These are phyloP conservation scores for Neurospora tetraspora DNA, from an alignment of 495 filamentous ascomycete species.

Conservation along the genomic window DNA sequence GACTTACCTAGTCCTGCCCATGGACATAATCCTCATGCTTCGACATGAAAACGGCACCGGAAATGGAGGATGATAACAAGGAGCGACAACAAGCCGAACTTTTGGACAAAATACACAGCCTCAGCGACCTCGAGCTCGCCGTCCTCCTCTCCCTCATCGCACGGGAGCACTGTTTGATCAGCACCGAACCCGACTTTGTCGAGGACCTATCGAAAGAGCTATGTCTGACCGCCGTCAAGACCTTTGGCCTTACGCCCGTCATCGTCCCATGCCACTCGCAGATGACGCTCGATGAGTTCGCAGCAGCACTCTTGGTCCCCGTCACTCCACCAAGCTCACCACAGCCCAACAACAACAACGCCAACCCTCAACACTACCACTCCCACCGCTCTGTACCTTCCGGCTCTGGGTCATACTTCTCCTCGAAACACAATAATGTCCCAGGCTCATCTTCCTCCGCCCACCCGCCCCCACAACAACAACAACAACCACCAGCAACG, in stretches of 20 bases:
- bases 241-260: conserved; percentile 59
- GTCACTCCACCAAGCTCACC: conserved; percentile 8
- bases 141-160: conserved; percentile 67
- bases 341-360: neutral
- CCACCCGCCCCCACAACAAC: neutral
- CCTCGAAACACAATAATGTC: neutral
- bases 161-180: conserved; percentile 80
- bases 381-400: neutral
- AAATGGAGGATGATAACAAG: conserved; percentile 47
- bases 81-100: conserved; percentile 24
- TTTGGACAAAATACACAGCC: conserved; percentile 52
- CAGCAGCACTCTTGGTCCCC: conserved; percentile 50
- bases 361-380: neutral
- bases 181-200: conserved; percentile 51
- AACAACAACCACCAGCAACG: conserved; percentile 7
- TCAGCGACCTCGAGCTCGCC: conserved; percentile 87
- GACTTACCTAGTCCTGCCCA: neutral
- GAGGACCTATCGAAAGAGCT: conserved; percentile 62
- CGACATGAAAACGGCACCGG: neutral
- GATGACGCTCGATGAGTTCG: conserved; percentile 74
- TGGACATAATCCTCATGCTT: neutral
- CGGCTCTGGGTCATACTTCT: neutral
- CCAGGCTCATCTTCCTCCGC: neutral
- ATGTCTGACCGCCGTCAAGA: conserved; percentile 53
- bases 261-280: conserved; percentile 60